Percentiles rank a stretch among this genome's conserved stretches.
Conservation (phyloP, 495 filamentous ascomycete genomes). For the Tetracladium setigerum region DNA sequence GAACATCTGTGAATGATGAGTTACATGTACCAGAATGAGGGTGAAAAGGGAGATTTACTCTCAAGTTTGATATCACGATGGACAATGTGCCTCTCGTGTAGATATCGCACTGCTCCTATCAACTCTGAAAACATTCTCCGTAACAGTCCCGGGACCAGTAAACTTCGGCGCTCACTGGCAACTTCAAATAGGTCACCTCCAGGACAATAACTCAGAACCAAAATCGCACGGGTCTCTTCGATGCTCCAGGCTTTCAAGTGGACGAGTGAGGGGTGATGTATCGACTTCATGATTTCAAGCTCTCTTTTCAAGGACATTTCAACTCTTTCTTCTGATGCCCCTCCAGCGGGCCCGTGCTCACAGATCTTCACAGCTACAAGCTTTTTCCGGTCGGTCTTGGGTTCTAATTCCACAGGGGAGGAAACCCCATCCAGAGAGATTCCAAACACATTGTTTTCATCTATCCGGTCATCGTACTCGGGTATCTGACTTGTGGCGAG, state of each 20-base stretch:
- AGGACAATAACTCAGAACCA: constrained; percentile 86
- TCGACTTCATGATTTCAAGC: constrained; percentile 79
- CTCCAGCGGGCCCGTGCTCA: constrained; percentile 86
- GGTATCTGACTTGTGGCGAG: constrained; percentile 60
- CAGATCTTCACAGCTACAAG: constrained; percentile 94
- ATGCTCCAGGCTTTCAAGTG: constrained; percentile 83
- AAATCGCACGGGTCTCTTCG: constrained; percentile 67
- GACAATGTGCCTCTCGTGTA: constrained; percentile 80
- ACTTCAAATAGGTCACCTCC: constrained; percentile 95
- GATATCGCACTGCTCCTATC: constrained; percentile 74
- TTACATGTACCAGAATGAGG: constrained; percentile 9
- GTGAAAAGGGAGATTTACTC: constrained; percentile 50
- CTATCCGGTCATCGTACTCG: constrained; percentile 31
- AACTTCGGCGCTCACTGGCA: constrained; percentile 56
- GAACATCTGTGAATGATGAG: constrained; percentile 59
- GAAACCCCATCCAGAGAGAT: constrained; percentile 17
- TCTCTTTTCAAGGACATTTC: constrained; percentile 91
- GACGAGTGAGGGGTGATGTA: constrained; percentile 84
- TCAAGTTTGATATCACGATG: constrained; percentile 98
- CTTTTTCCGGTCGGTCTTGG: constrained; percentile 42
- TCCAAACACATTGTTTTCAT: constrained; percentile 25
- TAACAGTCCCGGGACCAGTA: constrained; percentile 61
- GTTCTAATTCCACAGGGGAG: constrained; percentile 22
- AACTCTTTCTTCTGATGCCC: constrained; percentile 78
- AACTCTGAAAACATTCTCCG: constrained; percentile 86